Base-by-base conservation (phyloP, 345 rosid species). In the Eucalyptus shirleyi region DNA sequence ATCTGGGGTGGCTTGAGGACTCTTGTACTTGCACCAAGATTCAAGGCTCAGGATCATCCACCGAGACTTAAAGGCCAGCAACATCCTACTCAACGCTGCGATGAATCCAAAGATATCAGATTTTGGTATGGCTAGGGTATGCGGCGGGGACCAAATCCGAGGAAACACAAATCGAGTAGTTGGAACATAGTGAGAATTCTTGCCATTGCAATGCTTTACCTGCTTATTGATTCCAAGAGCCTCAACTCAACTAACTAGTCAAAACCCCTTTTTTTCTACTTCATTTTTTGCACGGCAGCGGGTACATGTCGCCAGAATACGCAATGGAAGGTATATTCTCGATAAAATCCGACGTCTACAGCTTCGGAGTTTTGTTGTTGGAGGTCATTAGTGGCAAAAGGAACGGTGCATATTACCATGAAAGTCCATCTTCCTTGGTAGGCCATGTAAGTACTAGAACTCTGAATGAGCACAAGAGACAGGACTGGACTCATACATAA, bases 281-380 rank as follows among this genome's bases (percentile, higher is more conserved):
- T 45, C 60, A 69, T 72, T 14, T 72, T 88, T 50, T 42, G 0
- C 9, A 3, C 7, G 11, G 53, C 92, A 95, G 98, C n/a, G 97
- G 98, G 40, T 97, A 95, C 40, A 96, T 95, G 97, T 89, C 99
- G n/a, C 97, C 97, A 3, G 96, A 97, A 67, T 94, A 97, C 44
- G 97, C 97, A 30, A 92, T 95, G 97, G 90, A 89, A 8, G 97
- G 98, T 0, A 88, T 90, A 16, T 96, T 95, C 87, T 97, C 98
- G 0, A 86, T 92, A 15, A 96, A 97, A 89, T 96, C 98, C 1
- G 96, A 97, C 26, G 96, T 96, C 2, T 96, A 92, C 32, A 96
- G 97, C 87, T 97, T 94, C 8, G 95, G 98, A 42, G 94, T 96
- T 26, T 47, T 97, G 82, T 37, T 96, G 8, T 62, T 96, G 83